Base-by-base conservation (phyloP, 176 grass and related monocot genomes). In the Carex parvula region DNA sequence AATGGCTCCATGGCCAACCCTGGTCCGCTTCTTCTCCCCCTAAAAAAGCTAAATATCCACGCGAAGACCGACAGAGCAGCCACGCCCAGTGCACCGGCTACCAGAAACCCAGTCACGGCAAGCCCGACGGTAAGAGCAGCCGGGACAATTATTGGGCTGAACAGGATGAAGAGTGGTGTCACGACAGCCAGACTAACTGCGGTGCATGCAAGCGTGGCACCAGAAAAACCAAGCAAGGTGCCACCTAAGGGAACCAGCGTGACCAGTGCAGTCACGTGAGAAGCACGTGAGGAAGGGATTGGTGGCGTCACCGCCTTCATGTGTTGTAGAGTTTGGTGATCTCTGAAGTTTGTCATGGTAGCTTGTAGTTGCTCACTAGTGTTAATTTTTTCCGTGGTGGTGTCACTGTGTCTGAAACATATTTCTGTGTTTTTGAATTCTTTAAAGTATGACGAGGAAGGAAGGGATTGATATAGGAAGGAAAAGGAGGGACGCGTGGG, bases 121-220 rank as follows among this genome's bases (percentile, higher is more conserved):
- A 90, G 88, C 57, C 17, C 86, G 2, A 82, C 37, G 0, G 37
- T 89, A 21, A 92, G 18, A 2, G 44, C 91, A 8, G 80, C 86
- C 0, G 88, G 80, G 6, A 90, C 73, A 20, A 92, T 65, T 9
- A 92, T 81, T 18, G 91, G 88, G 73, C 91, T 92, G 86, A 86
- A 88, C 26, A 92, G 57, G 48, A 92, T 32, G 29, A 88, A 78
- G 46, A 90, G 86, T 5, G 88, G 88, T 42, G 67, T n/a, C 2
- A 64, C 21, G 5, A 92, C 42, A 0, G 86, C 79, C 57, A 86
- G 22, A 8, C 88, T 73, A 13, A 63, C n/a, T 50, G 82, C 17
- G 17, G 88, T 92, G 0, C 35, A 65, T 4, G 80, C 76, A 30
- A 93, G 81, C 42, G 70, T 80, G 63, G 78, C 61, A 2, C 81